Evolutionary conservation across 2,329 filamentous ascomycete species (phyloP).

Genomic region (Didymella keratinophila): DNA sequence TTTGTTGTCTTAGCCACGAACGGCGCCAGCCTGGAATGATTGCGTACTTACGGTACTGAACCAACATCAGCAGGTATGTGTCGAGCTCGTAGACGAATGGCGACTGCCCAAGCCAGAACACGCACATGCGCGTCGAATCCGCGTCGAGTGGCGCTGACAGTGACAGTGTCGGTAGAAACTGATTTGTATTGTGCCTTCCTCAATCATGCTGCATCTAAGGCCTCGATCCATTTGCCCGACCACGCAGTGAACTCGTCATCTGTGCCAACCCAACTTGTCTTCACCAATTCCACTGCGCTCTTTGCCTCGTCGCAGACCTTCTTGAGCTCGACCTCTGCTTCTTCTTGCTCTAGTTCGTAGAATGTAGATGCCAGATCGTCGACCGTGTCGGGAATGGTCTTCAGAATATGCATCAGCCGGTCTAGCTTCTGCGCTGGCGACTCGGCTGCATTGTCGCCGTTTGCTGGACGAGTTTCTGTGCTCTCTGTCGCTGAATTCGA

Average conservation of each 20-base stretch:
- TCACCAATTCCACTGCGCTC: constrained; percentile 63
- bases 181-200: background rate
- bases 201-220: constrained; percentile 50
- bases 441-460: constrained; percentile 9
- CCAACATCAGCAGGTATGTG: too few species aligned
- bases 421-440: constrained; percentile 56
- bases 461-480: constrained; percentile 2
- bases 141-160: background rate
- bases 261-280: constrained; percentile 67
- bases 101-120: background rate
- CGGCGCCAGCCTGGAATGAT: background rate
- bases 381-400: constrained; percentile 69
- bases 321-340: constrained; percentile 67
- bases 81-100: too few species aligned
- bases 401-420: constrained; percentile 63
- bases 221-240: constrained; percentile 66
- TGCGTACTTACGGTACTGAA: background rate
- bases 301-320: constrained; percentile 68
- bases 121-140: background rate
- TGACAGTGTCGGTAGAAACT: background rate
- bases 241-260: constrained; percentile 82
- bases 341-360: constrained; percentile 70
- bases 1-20: too few species aligned
- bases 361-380: constrained; percentile 76
- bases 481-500: background rate